Percentiles rank a stretch among this genome's conserved stretches.
phyloP scores from a whole-genome alignment of 139 green algal species.

The Micromonas commoda region DNA sequence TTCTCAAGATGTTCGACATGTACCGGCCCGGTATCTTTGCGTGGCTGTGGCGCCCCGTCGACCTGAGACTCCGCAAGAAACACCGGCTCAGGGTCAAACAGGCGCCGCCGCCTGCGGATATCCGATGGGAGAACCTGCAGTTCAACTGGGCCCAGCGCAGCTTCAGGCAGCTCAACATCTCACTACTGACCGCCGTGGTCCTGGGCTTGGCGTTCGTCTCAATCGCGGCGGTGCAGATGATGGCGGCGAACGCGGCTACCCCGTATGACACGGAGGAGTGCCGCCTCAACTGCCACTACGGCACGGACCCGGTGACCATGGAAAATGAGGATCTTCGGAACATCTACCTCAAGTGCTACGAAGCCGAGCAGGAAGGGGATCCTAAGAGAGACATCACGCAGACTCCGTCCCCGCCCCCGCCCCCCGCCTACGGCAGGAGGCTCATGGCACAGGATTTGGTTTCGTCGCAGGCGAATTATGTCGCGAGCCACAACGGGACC shows the following conservation, averaged over 20 bases:
- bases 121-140: constrained; percentile 42
- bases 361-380: too few species aligned
- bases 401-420: too few species aligned
- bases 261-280: too few species aligned
- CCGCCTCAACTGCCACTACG: too few species aligned
- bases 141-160: not conserved
- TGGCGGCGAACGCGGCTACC: not conserved
- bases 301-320: too few species aligned
- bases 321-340: too few species aligned
- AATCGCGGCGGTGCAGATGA: not conserved
- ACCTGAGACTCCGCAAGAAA: constrained; percentile 14
- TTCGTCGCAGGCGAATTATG: too few species aligned
- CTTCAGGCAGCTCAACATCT: not conserved
- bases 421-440: too few species aligned
- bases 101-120: constrained; percentile 38
- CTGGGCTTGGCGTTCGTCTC: not conserved
- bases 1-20: constrained; percentile 26
- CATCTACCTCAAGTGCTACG: too few species aligned
- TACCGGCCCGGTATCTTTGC: not conserved
- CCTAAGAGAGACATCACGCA: too few species aligned
- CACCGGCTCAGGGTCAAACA: constrained; percentile 21
- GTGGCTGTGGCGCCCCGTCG: not conserved
- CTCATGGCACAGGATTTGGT: too few species aligned
- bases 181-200: not conserved
- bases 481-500: not conserved